Evolutionary conservation across 768 basidiomycete species (phyloP).

Genomic region (Chalciporus piperatus): DNA sequence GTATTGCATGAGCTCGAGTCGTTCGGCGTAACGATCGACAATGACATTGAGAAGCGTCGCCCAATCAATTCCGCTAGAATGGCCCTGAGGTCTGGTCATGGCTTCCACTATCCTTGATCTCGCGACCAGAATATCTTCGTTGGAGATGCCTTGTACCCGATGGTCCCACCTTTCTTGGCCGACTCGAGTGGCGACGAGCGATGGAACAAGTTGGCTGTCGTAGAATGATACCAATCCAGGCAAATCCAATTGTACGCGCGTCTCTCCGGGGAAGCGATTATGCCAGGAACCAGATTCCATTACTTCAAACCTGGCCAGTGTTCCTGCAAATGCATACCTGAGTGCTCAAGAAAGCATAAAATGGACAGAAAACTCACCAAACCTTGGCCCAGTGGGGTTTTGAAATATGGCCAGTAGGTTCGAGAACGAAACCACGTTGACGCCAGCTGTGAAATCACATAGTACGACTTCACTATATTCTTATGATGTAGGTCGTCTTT

Average conservation of each 20-base stretch:
- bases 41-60: conserved; percentile 24
- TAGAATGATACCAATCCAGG: conserved; percentile 6
- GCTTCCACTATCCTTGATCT: background rate
- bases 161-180: conserved; percentile 16
- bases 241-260: conserved; percentile 14
- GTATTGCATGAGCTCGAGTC: conserved; percentile 25
- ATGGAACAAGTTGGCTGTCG: conserved; percentile 8
- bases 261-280: conserved; percentile 22
- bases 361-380: background rate
- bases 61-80: conserved; percentile 34
- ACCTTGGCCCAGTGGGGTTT: background rate
- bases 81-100: background rate
- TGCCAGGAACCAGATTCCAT: conserved; percentile 18
- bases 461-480: conserved; percentile 44
- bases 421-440: conserved; percentile 39
- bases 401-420: conserved; percentile 23
- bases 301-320: conserved; percentile 5
- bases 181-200: conserved; percentile 5
- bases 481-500: background rate
- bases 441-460: conserved; percentile 43
- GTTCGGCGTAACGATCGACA: conserved; percentile 30
- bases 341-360: background rate
- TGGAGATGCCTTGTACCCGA: conserved; percentile 10
- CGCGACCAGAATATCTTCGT: conserved; percentile 5
- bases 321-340: background rate